Conservation (phyloP, 331 rosid species). For the Ulmus americana region DNA sequence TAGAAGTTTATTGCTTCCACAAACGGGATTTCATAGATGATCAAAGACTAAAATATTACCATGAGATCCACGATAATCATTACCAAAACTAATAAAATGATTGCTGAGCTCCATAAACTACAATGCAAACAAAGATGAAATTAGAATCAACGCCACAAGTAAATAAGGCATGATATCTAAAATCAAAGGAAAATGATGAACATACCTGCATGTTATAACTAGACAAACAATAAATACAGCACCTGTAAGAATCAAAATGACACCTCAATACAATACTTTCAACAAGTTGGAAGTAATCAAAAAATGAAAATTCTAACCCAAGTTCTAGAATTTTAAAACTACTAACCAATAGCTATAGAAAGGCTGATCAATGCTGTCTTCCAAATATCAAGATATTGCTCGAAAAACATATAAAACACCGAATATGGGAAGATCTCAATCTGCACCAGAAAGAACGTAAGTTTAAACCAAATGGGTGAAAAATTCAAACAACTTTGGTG, state of each 20-base stretch:
- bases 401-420: conserved; percentile 90
- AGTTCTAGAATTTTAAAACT: conserved; percentile 1
- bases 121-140: conserved; percentile 10
- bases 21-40: conserved; percentile 2
- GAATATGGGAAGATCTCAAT: conserved; percentile 96
- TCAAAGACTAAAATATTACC: conserved; percentile 44
- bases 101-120: conserved; percentile 91
- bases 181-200: conserved; percentile 7
- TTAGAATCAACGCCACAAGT: conserved; percentile 15
- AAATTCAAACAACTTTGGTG: neutral
- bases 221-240: conserved; percentile 93
- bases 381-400: conserved; percentile 99
- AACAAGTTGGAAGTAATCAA: neutral
- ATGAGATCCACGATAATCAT: conserved; percentile 91
- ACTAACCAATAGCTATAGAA: conserved; percentile 92
- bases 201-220: conserved; percentile 72
- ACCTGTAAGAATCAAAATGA: conserved; percentile 47
- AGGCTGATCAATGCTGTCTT: conserved; percentile 85
- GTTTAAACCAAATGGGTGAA: conserved; percentile 14
- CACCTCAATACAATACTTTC: conserved; percentile 18
- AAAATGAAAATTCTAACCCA: conserved; percentile 2
- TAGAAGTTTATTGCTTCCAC: neutral
- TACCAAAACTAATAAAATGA: conserved; percentile 79
- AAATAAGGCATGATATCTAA: conserved; percentile 11
- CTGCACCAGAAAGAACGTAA: conserved; percentile 50